These are phyloP conservation scores for Aspergillus caelatus DNA, from an alignment of 2,329 filamentous ascomycete species.

Conservation along the genomic window DNA sequence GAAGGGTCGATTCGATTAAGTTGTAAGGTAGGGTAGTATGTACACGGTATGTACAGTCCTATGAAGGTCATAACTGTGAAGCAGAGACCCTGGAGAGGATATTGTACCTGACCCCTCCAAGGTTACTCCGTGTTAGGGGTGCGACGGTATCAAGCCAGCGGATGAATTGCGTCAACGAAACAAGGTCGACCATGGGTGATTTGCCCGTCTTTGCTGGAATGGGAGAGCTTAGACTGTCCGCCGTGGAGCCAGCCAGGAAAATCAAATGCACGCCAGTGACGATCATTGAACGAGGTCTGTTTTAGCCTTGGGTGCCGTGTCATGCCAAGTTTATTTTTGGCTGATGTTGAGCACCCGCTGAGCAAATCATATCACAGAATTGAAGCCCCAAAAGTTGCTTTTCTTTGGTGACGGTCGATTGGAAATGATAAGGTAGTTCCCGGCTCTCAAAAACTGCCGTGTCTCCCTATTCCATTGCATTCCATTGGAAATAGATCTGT, in stretches of 20 bases:
- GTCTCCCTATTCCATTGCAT: not conserved
- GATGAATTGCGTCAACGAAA: conserved; percentile 24
- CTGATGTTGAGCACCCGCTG: not conserved
- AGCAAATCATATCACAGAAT: not conserved
- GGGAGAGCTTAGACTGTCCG: conserved; percentile 7
- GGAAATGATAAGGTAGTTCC: not conserved
- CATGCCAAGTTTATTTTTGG: conserved; percentile 2
- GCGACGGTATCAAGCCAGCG: not conserved
- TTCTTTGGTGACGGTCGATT: not conserved
- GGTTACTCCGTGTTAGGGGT: conserved; percentile 5
- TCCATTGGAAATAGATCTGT: not conserved
- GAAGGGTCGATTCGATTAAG: conserved; percentile 1
- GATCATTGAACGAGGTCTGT: conserved; percentile 7
- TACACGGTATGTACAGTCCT: not conserved
- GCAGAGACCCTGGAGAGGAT: not conserved
- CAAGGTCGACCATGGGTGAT: conserved; percentile 15
- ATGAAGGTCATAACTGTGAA: not conserved
- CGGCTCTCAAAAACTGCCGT: too few relatives aligned
- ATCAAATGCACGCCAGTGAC: conserved; percentile 6
- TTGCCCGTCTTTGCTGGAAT: conserved; percentile 1
- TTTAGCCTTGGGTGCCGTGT: not conserved
- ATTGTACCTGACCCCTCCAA: not conserved
- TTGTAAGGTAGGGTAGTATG: conserved; percentile 2
- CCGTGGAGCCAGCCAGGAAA: conserved; percentile 1
- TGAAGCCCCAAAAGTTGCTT: not conserved